Base-by-base conservation (phyloP, 2,329 filamentous ascomycete genomes). In the Sporothrix phasma region DNA sequence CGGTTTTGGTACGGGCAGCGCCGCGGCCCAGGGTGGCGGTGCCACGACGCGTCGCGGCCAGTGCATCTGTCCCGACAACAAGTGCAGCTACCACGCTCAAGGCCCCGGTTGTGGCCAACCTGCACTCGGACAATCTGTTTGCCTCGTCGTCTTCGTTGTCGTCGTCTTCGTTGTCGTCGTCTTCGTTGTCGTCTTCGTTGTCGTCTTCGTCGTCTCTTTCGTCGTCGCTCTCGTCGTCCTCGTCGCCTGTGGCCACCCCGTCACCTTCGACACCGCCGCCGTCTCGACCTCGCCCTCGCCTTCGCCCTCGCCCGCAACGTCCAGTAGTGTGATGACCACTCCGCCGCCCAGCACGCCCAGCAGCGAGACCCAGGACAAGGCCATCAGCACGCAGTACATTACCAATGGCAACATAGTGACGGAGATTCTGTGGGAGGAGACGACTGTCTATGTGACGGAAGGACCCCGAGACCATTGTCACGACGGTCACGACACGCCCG, bases 391-490 rank as follows among this genome's bases (percentile, higher is more conserved):
- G 5, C 73, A 84, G 68, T 84, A 78, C 66, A 66, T 80, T 54
- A 85, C 83, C 19, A 74, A 75, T 8, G 78, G 78, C 61, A 76
- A 77, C 51, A 69, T 78, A 6, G 80, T 87, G 13, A 78, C 77
- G 66, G 80, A 86, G 74, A 78, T 87, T 24, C 72, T 84, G 13
- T 84, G 81, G 79, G 79, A 82, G 61, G 78, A 85, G 73, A 77
- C 81, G 53, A 70, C 79, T 4, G 78, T 84, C 31, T 84, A 79
- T 61, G 80, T 84, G 17, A 73, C 79, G 63, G 71, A 77, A n/a
- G 29, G 70, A 75, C 15, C 75, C 76, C 26, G 72, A 75, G 5
- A 79, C 79, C 0, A 73, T 77, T n/a, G 75, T 75, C 2, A 71
- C 74, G 7, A 71, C 71, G 3, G 49, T 65, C n/a, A 61, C 68